phyloP scores from a whole-genome alignment of 2,329 filamentous ascomycete species.

The Cladosporium sp. region DNA sequence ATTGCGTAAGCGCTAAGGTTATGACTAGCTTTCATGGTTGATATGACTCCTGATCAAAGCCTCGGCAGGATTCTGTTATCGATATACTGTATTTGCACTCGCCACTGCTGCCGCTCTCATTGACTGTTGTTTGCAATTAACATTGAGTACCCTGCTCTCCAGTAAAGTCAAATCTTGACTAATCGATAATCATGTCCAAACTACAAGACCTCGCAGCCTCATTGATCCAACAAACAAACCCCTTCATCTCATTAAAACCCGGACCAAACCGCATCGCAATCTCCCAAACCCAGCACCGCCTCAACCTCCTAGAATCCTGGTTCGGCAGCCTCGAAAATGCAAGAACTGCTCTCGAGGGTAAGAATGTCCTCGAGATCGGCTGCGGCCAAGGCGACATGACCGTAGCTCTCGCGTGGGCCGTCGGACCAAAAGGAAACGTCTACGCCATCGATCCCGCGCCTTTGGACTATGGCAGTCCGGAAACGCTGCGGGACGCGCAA shows the following conservation, averaged over 20 bases:
- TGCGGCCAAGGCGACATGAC: not conserved
- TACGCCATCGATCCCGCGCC: not conserved
- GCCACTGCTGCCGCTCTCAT: not conserved
- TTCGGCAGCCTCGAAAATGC: not conserved
- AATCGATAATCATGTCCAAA: not conserved
- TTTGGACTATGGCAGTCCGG: not conserved
- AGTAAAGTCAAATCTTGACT: not conserved
- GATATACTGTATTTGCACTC: not conserved
- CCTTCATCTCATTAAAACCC: not conserved
- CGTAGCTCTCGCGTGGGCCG: not conserved
- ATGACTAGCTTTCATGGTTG: not conserved
- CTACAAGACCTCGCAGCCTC: not conserved
- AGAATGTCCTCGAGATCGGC: not conserved
- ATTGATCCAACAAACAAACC: not conserved
- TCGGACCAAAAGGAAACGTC: not conserved
- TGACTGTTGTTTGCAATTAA: not conserved
- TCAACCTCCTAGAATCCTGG: not conserved
- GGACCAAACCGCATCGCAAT: not conserved
- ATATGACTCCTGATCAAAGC: not conserved
- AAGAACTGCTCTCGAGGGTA: not conserved
- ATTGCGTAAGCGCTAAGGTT: not conserved
- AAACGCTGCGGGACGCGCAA: not conserved
- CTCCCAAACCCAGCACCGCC: not conserved
- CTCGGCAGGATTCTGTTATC: not conserved
- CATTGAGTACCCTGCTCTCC: not conserved